Evolutionary conservation across 805 yeast genomes (phyloP).

Genomic region (Wickerhamomyces mucosus): DNA sequence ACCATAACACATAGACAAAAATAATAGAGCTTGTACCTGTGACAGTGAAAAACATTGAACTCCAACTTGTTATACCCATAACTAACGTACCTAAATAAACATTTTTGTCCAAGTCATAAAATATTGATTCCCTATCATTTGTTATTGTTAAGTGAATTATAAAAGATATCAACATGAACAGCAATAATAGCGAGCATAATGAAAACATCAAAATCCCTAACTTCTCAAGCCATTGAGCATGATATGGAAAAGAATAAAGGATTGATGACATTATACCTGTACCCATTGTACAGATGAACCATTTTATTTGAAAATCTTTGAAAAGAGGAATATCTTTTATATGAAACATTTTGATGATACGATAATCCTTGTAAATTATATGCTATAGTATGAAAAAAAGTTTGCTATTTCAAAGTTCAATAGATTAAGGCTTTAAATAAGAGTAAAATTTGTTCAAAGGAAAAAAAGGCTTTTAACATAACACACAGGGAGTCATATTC

Average conservation of each 20-base stretch:
- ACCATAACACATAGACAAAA: constrained; percentile 59
- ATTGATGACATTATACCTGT: constrained; percentile 63
- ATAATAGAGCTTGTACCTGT: constrained; percentile 28
- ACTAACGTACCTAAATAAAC: constrained; percentile 71
- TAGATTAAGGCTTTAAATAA: no score
- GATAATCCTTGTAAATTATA: no score
- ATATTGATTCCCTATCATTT: constrained; percentile 18
- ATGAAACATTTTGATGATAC: no score
- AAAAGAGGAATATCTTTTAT: no score
- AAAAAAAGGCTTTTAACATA: no score
- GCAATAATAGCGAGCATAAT: constrained; percentile 39
- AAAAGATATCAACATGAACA: constrained; percentile 33
- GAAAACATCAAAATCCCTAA: constrained; percentile 59
- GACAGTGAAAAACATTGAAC: constrained; percentile 43
- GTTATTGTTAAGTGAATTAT: constrained; percentile 24
- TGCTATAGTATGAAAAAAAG: no score
- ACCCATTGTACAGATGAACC: constrained; percentile 80
- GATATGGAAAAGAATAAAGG: constrained; percentile 57
- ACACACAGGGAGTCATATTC: no score
- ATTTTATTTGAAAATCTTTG: constrained; percentile 12
- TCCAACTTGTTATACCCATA: constrained; percentile 68
- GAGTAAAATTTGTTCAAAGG: no score
- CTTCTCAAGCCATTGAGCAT: constrained; percentile 44
- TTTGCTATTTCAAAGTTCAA: no score
- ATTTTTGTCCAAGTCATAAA: constrained; percentile 33